Percentiles rank a stretch among this genome's conserved stretches.
These are phyloP conservation scores for Monilinia aucupariae DNA, from an alignment of 2,329 filamentous ascomycete genomes.

Conservation along the genomic window DNA sequence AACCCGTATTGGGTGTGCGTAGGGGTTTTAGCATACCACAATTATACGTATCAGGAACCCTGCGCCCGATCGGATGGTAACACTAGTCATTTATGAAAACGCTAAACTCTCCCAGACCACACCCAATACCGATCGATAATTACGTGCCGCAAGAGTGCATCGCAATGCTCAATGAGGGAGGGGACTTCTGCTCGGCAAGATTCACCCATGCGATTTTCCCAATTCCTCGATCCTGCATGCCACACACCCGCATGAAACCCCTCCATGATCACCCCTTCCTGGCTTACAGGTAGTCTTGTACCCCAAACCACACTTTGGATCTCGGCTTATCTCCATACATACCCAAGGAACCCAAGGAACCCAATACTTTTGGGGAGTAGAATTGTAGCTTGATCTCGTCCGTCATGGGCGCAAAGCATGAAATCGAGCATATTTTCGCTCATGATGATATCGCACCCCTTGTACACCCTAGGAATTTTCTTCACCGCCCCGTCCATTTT, in stretches of 20 bases:
- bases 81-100: too few species aligned
- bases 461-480: not conserved
- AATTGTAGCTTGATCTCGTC: not conserved
- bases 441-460: not conserved
- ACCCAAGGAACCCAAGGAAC: not conserved
- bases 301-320: not conserved
- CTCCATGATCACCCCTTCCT: not conserved
- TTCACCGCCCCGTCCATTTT: not conserved
- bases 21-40: too few species aligned
- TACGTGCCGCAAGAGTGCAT: not conserved
- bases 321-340: not conserved
- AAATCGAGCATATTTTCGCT: not conserved
- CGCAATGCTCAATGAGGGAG: not conserved
- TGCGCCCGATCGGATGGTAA: not conserved
- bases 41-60: not conserved
- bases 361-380: not conserved
- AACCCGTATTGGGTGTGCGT: too few species aligned
- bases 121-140: not conserved
- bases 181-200: not conserved
- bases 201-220: too few species aligned
- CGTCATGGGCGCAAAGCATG: not conserved
- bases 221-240: not conserved
- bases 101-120: too few species aligned
- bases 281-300: not conserved
- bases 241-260: not conserved